Evolutionary conservation across 306 rosid species (phyloP), one percentile per base, ranked within the genome.

Genomic region (Pterocarpus santalinus): DNA sequence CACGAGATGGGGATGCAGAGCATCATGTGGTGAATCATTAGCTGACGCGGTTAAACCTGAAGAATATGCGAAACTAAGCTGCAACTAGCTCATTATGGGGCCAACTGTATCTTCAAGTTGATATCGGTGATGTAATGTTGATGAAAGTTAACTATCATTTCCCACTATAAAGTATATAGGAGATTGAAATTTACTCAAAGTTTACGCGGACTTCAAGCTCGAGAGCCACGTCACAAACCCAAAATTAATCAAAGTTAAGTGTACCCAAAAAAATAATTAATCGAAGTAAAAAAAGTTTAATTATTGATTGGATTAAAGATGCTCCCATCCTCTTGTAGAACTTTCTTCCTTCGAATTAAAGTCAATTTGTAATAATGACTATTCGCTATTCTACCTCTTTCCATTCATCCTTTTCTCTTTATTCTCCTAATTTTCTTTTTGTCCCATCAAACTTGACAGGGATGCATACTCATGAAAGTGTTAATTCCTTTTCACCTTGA

Each of bases 111-210:
- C 8, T 71, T 73, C 10, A 16, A 57, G 46, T 53, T 17, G 46
- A 80, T 16, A 58, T 81, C n/a, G 65, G 56, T 72, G 88, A 85
- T 67, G 88, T 61, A 81, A 81, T 72, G 67, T 41, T 76, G 82
- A 80, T 62, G 88, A 56, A 69, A 76, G 62, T 71, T 73, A 69
- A 78, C 49, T 5, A 60, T 73, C 52, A 78, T 61, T 61, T 41
- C 86, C 60, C 84, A 61, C 86, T 72, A 17, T 14, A 43, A 77
- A 33, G 53, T 17, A 22, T 77, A 22, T 72, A n/a, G 49, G 51
- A 43, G 38, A 12, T 35, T 15, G 22, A 32, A 32, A 41, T 49
- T 73, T 43, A 80, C 80, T 80, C 44, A 72, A 38, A 75, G 38
- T 57, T 36, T n/a, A 68, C 36, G 69, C 8, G 47, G 81, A 73